Conservation (phyloP, 208 protist species). For the Trypanosoma mega region DNA sequence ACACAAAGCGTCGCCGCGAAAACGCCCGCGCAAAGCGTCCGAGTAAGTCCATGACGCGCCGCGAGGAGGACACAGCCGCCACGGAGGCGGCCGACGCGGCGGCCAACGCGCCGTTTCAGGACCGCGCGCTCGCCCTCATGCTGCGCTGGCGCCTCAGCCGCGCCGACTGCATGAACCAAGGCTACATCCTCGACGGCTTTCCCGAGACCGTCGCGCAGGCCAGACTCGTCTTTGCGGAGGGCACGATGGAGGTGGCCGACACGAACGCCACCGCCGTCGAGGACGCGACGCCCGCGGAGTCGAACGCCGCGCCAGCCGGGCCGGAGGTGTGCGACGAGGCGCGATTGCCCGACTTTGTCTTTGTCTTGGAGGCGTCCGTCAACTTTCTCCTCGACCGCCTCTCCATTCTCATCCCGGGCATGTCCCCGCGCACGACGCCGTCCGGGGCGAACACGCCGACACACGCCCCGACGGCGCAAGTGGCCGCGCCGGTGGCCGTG, state of each 20-base stretch:
- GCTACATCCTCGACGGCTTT: slow-evolving; percentile 92
- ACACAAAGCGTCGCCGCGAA: slow-evolving; percentile 58
- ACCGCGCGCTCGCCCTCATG: slow-evolving; percentile 84
- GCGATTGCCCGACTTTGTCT: slow-evolving; percentile 71
- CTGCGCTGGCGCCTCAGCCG: slow-evolving; percentile 84
- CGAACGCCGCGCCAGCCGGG: slow-evolving; percentile 14
- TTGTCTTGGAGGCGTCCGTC: slow-evolving; percentile 75
- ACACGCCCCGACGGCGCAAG: no score
- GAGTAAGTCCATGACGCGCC: slow-evolving; percentile 9
- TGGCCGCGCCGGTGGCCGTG: no score
- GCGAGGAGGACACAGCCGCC: slow-evolving; percentile 57
- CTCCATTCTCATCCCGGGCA: no score
- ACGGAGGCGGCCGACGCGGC: slow-evolving; percentile 48
- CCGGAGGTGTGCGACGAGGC: slow-evolving; percentile 51
- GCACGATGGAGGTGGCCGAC: slow-evolving; percentile 45
- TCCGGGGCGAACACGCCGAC: no score
- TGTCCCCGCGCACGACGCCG: no score
- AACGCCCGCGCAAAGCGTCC: slow-evolving; percentile 32
- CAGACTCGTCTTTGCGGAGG: slow-evolving; percentile 73
- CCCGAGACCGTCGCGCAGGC: slow-evolving; percentile 84
- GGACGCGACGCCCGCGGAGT: slow-evolving; percentile 19
- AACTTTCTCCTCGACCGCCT: slow-evolving; percentile 79
- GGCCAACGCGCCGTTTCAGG: slow-evolving; percentile 73
- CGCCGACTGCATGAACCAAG: slow-evolving; percentile 87
- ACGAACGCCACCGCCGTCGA: slow-evolving; percentile 48